A percentile compares a stretch with the other conserved stretches of the same genome.
phyloP scores from a whole-genome alignment of 2,329 filamentous ascomycete species.

The Alternaria sp. region DNA sequence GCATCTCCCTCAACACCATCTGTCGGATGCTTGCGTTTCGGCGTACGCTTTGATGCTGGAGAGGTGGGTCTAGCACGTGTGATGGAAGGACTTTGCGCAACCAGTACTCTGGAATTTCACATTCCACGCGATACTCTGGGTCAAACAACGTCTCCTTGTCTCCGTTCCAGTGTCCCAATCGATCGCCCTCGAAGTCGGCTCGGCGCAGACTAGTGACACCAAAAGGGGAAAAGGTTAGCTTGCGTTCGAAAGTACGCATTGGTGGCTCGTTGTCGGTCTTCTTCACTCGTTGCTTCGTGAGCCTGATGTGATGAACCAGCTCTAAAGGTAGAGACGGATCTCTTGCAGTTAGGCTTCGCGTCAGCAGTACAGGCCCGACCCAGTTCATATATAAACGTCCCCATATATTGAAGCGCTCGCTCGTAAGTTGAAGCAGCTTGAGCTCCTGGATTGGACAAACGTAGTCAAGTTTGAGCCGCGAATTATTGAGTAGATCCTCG shows the following conservation, averaged over 20 bases:
- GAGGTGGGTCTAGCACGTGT: constrained; percentile 31
- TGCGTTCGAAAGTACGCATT: constrained; percentile 33
- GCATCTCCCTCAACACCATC: constrained; percentile 1
- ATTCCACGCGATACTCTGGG: constrained; percentile 45
- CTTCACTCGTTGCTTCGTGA: constrained; percentile 40
- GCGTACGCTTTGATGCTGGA: constrained; percentile 16
- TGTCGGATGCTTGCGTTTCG: constrained; percentile 25
- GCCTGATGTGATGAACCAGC: constrained; percentile 39
- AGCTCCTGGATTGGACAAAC: constrained; percentile 43
- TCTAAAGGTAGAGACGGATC: constrained; percentile 21
- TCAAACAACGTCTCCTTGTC: constrained; percentile 37
- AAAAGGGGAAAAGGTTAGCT: constrained; percentile 51
- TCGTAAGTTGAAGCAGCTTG: constrained; percentile 48
- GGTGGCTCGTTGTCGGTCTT: constrained; percentile 27
- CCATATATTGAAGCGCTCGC: constrained; percentile 51
- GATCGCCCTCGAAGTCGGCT: constrained; percentile 40
- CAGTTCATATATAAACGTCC: constrained; percentile 52
- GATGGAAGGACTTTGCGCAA: constrained; percentile 42
- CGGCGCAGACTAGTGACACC: constrained; percentile 41
- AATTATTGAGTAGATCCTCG: constrained; percentile 40
- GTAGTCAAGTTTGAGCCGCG: constrained; percentile 43
- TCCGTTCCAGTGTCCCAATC: constrained; percentile 37
- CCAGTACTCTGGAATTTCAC: constrained; percentile 49
- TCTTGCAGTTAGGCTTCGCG: constrained; percentile 28
- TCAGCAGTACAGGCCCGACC: constrained; percentile 51